Evolutionary conservation across 2,329 filamentous ascomycete genomes (phyloP), one percentile per base, ranked within the genome.

Genomic region (Fusarium verticillioides): DNA sequence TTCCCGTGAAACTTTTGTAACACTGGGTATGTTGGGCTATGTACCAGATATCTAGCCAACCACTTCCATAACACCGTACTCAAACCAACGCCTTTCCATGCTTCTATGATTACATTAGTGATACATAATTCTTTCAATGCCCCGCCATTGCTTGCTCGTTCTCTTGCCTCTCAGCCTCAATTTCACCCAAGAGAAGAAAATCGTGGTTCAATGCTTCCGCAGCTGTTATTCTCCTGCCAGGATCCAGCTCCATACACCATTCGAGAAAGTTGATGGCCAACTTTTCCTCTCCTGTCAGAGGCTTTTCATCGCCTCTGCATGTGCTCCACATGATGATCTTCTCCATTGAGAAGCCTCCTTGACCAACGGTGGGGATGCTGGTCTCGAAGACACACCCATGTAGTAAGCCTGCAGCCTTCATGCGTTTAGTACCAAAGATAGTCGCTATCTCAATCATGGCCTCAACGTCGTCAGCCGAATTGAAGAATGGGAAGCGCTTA

Each of bases 291-390:
- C 85, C 83, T 1, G 86, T 88, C 43, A 96, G 81, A 4, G 85
- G 83, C 60, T 86, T 86, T 9, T 85, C 83, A 28, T 90, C 88
- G 63, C 90, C 91, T 28, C 94, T 90, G 68, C 93, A 94, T 32
- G 94, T 97, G 78, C 94, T 96, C 96, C 96, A 99, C 54, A 97
- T 87, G 72, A 99, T 92, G 75, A 99, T 96, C 84, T 97, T 96
- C 82, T 97, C 94, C 77, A 97, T 91, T 9, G 90, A 91, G 81
- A 97, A 97, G 2, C 96, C 96, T 47, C 91, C 89, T 74, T 93
- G 91, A 47, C 94, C 94, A 75, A 99, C 93, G 3, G 94, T 98
- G 2, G 96, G 96, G 64, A 99, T 95, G 67, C 90, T 97, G 0
- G 94, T 96, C 82, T 99, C 95, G 72, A 98, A 94, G 65, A 97